Conservation (phyloP, 106 monocot species). For the Apostasia shenzhenica region DNA sequence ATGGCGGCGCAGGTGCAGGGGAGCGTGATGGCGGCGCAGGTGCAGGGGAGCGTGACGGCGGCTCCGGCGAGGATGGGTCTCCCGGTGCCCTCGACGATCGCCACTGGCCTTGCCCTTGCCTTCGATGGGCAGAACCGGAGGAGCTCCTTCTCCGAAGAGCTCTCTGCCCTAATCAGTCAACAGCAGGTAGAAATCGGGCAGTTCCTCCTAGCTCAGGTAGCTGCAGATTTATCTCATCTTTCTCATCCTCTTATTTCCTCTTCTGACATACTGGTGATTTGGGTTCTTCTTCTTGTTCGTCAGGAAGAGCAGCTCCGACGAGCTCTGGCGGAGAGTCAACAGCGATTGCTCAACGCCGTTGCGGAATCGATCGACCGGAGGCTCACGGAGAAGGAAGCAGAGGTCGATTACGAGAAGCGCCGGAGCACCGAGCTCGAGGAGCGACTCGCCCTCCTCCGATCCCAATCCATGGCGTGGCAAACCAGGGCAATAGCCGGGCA, state of each 20-base stretch:
- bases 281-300: background rate
- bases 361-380: constrained; percentile 32
- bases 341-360: constrained; percentile 36
- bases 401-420: constrained; percentile 38
- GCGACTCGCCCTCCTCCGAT: constrained; percentile 34
- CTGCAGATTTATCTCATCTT: too few relatives aligned
- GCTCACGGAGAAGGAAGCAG: constrained; percentile 59
- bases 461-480: constrained; percentile 72
- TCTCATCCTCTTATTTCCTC: too few relatives aligned
- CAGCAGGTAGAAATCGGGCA: constrained; percentile 46
- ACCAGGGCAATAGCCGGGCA: constrained; percentile 65
- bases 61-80: background rate
- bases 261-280: too few relatives aligned
- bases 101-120: constrained; percentile 61
- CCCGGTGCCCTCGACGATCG: constrained; percentile 5
- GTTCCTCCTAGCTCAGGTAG: constrained; percentile 34
- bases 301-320: constrained; percentile 77
- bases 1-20: constrained; percentile 5
- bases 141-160: constrained; percentile 13
- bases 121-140: constrained; percentile 18
- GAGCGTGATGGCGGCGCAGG: background rate
- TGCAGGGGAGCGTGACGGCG: background rate
- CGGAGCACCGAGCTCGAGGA: constrained; percentile 63
- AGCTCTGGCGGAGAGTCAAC: constrained; percentile 37
- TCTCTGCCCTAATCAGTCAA: constrained; percentile 33